phyloP scores from a whole-genome alignment of 176 grass and related monocot genomes.

The Poa annua region DNA sequence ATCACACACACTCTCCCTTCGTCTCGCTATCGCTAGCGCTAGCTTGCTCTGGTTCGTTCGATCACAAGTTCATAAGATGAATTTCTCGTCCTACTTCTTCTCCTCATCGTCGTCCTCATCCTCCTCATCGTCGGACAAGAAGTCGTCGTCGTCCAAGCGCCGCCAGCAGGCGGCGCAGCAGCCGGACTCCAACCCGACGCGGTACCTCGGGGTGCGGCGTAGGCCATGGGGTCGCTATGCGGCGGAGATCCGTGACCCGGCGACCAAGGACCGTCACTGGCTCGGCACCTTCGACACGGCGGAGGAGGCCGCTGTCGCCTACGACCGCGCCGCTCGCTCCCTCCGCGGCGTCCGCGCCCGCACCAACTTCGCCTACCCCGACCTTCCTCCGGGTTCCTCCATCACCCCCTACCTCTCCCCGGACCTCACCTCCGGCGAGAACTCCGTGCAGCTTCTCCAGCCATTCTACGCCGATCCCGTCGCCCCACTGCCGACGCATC shows the following conservation, averaged over 20 bases:
- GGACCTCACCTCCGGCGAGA: slow-evolving; percentile 62
- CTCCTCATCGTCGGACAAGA: slow-evolving; percentile 44
- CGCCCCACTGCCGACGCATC: background rate
- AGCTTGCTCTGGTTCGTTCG: background rate
- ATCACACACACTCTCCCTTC: background rate
- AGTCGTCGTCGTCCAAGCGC: slow-evolving; percentile 68
- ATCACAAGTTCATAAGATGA: slow-evolving; percentile 48
- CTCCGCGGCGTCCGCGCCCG: slow-evolving; percentile 77
- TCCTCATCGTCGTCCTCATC: slow-evolving; percentile 51
- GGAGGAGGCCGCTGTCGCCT: slow-evolving; percentile 93
- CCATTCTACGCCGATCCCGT: slow-evolving; percentile 41
- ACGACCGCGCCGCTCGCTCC: slow-evolving; percentile 86
- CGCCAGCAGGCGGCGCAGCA: slow-evolving; percentile 53
- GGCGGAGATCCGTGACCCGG: slow-evolving; percentile 96
- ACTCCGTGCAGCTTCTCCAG: slow-evolving; percentile 49
- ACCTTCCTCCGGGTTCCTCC: slow-evolving; percentile 90
- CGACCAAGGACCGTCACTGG: slow-evolving; percentile 96
- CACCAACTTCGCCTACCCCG: slow-evolving; percentile 96
- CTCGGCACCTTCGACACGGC: slow-evolving; percentile 97
- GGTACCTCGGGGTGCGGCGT: slow-evolving; percentile 82
- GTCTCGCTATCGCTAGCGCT: background rate
- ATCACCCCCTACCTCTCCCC: slow-evolving; percentile 96
- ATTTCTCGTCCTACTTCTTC: slow-evolving; percentile 79
- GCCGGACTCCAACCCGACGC: slow-evolving; percentile 47
- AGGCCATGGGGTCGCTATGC: slow-evolving; percentile 95